Evolutionary conservation across 2,329 filamentous ascomycete species (phyloP).

Genomic region (Cladosporium sp.): DNA sequence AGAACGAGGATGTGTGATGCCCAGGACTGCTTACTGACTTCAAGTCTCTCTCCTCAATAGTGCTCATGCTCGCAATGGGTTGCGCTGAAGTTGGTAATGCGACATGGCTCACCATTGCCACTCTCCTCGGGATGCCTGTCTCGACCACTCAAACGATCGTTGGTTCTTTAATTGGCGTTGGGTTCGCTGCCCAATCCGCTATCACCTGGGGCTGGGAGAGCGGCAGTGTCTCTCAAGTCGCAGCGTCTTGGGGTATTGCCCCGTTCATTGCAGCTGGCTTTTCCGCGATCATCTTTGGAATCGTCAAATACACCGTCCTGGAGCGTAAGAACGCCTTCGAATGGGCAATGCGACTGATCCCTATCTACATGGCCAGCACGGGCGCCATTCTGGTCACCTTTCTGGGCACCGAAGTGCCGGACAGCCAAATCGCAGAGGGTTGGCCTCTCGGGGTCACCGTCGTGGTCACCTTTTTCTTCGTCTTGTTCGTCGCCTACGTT

Average conservation of each 20-base stretch:
- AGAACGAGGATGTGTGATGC: too few species aligned
- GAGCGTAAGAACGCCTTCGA: constrained; percentile 45
- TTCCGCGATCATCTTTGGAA: constrained; percentile 44
- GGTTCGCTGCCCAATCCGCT: constrained; percentile 22
- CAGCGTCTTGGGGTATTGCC: constrained; percentile 38
- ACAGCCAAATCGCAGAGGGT: background rate
- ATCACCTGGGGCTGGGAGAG: constrained; percentile 35
- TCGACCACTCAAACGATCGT: constrained; percentile 56
- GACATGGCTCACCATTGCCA: constrained; percentile 52
- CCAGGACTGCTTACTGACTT: too few species aligned
- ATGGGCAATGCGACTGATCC: constrained; percentile 46
- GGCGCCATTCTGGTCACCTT: constrained; percentile 50
- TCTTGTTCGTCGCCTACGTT: constrained; percentile 44
- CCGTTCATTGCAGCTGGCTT: constrained; percentile 44
- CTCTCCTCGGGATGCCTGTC: constrained; percentile 50
- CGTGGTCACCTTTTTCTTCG: constrained; percentile 49
- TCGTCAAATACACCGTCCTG: constrained; percentile 45
- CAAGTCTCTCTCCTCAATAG: too few species aligned
- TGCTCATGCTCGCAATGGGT: constrained; percentile 48
- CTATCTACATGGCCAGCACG: constrained; percentile 44
- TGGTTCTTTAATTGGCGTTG: constrained; percentile 46
- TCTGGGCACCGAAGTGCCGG: constrained; percentile 46
- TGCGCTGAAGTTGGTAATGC: constrained; percentile 41
- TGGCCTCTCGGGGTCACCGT: constrained; percentile 51
- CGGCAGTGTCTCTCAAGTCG: constrained; percentile 39